phyloP scores from a whole-genome alignment of 805 yeast genomes.

The Saitoella complicata region DNA sequence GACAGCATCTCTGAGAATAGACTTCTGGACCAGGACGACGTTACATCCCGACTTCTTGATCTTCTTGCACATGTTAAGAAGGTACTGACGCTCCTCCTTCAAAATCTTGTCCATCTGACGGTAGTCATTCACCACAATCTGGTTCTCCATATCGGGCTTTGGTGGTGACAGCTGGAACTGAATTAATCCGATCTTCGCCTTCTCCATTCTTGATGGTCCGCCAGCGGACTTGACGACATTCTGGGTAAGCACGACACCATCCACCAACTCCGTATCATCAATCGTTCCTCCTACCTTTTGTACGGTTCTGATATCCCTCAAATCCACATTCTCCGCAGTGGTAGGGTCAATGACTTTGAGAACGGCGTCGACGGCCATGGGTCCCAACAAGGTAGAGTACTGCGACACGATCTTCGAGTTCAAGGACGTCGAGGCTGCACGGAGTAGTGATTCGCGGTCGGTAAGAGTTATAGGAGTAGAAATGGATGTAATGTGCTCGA shows the following conservation, averaged over 20 bases:
- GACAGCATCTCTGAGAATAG: slow-evolving; percentile 88
- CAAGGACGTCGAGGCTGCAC: slow-evolving; percentile 89
- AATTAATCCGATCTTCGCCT: slow-evolving; percentile 75
- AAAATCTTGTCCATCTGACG: slow-evolving; percentile 98
- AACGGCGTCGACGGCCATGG: slow-evolving; percentile 88
- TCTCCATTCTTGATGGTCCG: slow-evolving; percentile 87
- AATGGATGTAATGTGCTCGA: slow-evolving; percentile 71
- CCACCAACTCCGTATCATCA: slow-evolving; percentile 83
- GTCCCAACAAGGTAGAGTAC: slow-evolving; percentile 69
- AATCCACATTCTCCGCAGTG: slow-evolving; percentile 55
- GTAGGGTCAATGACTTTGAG: slow-evolving; percentile 51
- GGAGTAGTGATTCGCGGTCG: slow-evolving; percentile 68
- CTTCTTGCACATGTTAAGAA: slow-evolving; percentile 86
- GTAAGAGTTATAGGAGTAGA: slow-evolving; percentile 59
- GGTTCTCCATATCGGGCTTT: slow-evolving; percentile 94
- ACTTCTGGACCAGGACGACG: slow-evolving; percentile 75
- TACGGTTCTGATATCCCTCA: slow-evolving; percentile 72
- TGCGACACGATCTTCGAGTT: slow-evolving; percentile 93
- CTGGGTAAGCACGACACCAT: slow-evolving; percentile 89
- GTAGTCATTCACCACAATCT: slow-evolving; percentile 92
- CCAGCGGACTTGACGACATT: slow-evolving; percentile 80
- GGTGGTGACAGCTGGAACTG: slow-evolving; percentile 96
- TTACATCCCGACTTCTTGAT: slow-evolving; percentile 95
- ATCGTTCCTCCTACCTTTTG: slow-evolving; percentile 96
- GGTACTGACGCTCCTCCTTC: slow-evolving; percentile 92